phyloP scores from a whole-genome alignment of 768 basidiomycete genomes.

The Leccinum boreale region DNA sequence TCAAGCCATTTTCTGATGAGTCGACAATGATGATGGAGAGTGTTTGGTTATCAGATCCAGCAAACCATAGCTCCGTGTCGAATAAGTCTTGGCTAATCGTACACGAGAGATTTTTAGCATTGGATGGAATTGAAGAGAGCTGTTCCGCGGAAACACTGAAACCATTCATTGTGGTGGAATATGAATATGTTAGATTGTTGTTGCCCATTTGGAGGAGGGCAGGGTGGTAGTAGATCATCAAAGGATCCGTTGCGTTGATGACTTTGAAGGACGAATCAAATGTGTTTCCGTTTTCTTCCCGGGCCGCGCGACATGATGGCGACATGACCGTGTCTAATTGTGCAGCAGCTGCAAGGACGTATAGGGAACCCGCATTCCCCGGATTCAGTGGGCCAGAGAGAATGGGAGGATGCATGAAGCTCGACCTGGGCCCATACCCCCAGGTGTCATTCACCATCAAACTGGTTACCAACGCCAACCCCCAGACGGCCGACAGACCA shows the following conservation, averaged over 20 bases:
- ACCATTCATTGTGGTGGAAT: neutral
- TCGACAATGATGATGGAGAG: neutral
- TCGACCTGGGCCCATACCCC: neutral
- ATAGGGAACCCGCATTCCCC: neutral
- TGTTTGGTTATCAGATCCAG: neutral
- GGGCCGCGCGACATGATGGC: neutral
- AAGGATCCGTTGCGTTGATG: too few relatives aligned
- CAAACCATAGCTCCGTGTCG: neutral
- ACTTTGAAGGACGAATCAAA: too few relatives aligned
- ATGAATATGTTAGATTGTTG: too few relatives aligned
- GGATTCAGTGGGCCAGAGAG: neutral
- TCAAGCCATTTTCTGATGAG: neutral
- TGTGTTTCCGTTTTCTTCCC: too few relatives aligned
- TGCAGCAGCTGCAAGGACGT: neutral
- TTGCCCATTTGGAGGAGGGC: too few relatives aligned
- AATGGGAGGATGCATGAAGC: neutral
- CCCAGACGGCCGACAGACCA: neutral
- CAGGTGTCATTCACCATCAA: neutral
- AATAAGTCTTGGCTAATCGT: too few relatives aligned
- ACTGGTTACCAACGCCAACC: neutral
- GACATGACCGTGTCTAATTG: neutral
- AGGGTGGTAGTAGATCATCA: too few relatives aligned
- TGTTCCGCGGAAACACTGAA: constrained; percentile 6
- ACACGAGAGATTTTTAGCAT: constrained; percentile 1
- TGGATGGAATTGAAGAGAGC: neutral